These are phyloP conservation scores for Xylaria intraflava DNA, from an alignment of 495 filamentous ascomycete species.

Conservation along the genomic window DNA sequence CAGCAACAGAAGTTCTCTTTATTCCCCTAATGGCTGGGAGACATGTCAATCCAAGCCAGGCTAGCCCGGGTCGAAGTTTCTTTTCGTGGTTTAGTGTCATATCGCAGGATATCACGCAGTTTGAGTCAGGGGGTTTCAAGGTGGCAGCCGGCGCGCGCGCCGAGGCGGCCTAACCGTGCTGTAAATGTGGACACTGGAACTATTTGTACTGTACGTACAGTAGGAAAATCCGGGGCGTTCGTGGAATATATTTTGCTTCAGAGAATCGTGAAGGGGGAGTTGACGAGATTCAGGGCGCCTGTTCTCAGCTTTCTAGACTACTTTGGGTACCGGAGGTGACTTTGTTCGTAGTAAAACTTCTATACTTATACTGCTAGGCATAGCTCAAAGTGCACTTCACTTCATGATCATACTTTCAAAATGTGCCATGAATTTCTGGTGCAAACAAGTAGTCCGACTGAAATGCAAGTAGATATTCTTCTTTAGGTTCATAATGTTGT, in stretches of 20 bases:
- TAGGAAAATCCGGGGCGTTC: too few relatives aligned
- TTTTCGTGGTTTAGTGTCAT: constrained; percentile 1
- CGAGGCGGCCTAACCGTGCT: neutral
- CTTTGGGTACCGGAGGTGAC: too few relatives aligned
- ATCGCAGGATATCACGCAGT: constrained; percentile 1
- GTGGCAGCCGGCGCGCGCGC: neutral
- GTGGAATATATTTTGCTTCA: neutral
- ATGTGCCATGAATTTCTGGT: too few relatives aligned
- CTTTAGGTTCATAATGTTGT: too few relatives aligned
- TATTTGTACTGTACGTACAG: too few relatives aligned
- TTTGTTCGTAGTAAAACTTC: too few relatives aligned
- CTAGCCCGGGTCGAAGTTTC: neutral
- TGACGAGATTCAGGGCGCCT: neutral
- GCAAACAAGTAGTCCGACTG: too few relatives aligned
- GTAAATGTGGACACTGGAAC: neutral
- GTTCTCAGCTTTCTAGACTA: too few relatives aligned
- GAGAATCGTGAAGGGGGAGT: neutral
- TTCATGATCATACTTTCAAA: too few relatives aligned
- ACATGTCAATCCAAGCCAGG: neutral
- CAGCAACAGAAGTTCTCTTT: neutral
- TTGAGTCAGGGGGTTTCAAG: neutral
- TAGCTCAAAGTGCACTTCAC: too few relatives aligned
- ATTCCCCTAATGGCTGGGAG: neutral
- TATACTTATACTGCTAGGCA: too few relatives aligned
- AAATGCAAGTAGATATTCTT: too few relatives aligned